Conservation (phyloP, 2,329 filamentous ascomycete species). For the Periglandula ipomoeae region DNA sequence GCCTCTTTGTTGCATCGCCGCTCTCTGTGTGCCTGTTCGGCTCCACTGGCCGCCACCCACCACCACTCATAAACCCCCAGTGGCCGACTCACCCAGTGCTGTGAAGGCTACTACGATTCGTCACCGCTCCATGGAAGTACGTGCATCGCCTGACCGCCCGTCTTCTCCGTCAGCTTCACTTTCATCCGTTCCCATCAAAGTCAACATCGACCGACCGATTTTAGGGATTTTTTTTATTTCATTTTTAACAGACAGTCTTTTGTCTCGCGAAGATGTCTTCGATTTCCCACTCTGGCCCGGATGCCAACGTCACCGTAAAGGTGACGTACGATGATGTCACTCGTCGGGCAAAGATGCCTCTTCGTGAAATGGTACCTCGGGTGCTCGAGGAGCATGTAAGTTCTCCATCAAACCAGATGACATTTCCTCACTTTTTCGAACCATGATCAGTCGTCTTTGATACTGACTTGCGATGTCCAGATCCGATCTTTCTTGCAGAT, state of each 20-base stretch:
- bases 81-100: neutral
- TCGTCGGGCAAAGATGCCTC: conserved; percentile 79
- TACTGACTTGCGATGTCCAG: conserved; percentile 12
- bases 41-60: conserved; percentile 1
- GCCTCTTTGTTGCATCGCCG: neutral
- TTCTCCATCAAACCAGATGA: conserved; percentile 16
- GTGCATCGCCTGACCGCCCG: neutral
- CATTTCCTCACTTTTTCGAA: too few species aligned
- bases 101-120: neutral
- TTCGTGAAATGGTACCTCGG: conserved; percentile 69
- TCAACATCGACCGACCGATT: neutral
- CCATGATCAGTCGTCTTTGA: neutral
- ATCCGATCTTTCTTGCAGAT: conserved; percentile 28
- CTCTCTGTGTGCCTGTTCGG: neutral
- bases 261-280: conserved; percentile 18
- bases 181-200: conserved; percentile 1
- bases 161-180: neutral
- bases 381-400: conserved; percentile 78
- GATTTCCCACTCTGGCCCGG: conserved; percentile 13
- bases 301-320: conserved; percentile 66
- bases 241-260: neutral
- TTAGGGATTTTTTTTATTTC: neutral
- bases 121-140: conserved; percentile 4
- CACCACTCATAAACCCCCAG: neutral
- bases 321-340: conserved; percentile 66